Conservation (phyloP, 1,139 yeast genomes). For the Blastobotrys petasosporus region DNA sequence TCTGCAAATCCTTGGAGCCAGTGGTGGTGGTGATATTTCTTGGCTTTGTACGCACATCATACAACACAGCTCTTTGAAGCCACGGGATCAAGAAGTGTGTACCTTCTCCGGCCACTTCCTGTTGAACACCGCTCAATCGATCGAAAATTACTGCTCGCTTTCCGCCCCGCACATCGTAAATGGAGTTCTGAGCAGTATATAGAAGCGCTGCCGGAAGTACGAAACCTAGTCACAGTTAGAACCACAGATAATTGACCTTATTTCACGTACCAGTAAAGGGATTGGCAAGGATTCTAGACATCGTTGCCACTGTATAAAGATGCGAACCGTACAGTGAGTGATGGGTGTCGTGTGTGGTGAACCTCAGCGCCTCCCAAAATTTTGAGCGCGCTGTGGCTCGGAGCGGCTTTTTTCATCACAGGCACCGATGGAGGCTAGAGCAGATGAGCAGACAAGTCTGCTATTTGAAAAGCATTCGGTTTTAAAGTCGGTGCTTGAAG, state of each 20-base stretch:
- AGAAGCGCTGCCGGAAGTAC: slow-evolving; percentile 28
- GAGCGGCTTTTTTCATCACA: too few relatives aligned
- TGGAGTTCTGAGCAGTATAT: slow-evolving; percentile 27
- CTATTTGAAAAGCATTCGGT: too few relatives aligned
- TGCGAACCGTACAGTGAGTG: neutral
- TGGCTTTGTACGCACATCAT: slow-evolving; percentile 89
- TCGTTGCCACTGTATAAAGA: slow-evolving; percentile 1
- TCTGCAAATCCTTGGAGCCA: slow-evolving; percentile 95
- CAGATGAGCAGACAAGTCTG: too few relatives aligned
- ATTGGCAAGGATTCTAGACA: slow-evolving; percentile 14
- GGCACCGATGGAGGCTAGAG: too few relatives aligned
- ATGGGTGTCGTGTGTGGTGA: too few relatives aligned
- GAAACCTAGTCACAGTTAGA: slow-evolving; percentile 16
- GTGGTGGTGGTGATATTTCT: slow-evolving; percentile 92
- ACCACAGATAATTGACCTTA: too few relatives aligned
- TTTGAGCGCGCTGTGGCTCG: too few relatives aligned
- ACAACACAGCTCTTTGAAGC: slow-evolving; percentile 86
- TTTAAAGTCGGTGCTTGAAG: too few relatives aligned
- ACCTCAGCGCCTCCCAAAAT: too few relatives aligned
- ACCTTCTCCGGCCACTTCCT: slow-evolving; percentile 87
- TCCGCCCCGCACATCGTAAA: slow-evolving; percentile 92
- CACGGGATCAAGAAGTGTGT: slow-evolving; percentile 94
- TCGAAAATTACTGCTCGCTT: slow-evolving; percentile 94
- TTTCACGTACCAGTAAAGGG: slow-evolving; percentile 9
- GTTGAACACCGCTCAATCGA: slow-evolving; percentile 83